Conservation (phyloP, 192 early-diverging fungal genomes). For the Mycoemilia scoparia region DNA sequence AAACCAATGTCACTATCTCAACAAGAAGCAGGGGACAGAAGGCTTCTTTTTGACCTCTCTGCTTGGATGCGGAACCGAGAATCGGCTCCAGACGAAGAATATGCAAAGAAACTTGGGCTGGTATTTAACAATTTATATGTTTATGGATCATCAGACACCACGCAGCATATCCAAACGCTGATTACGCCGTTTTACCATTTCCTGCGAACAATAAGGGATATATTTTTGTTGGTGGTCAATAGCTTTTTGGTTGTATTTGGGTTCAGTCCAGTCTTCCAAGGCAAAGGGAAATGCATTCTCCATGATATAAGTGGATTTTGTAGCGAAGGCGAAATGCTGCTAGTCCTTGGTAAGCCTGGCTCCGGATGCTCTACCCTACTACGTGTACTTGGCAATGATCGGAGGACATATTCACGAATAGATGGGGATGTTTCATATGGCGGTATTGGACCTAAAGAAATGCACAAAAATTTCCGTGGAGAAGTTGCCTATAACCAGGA, state of each 20-base stretch:
- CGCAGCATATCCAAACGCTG: slow-evolving; percentile 19
- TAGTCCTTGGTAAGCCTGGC: slow-evolving; percentile 50
- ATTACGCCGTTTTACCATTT: slow-evolving; percentile 22
- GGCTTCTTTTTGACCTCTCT: slow-evolving; percentile 10
- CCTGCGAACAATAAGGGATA: too few species aligned
- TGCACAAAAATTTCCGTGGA: slow-evolving; percentile 43
- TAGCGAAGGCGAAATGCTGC: slow-evolving; percentile 51
- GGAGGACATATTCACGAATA: slow-evolving; percentile 32
- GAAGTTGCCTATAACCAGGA: slow-evolving; percentile 67
- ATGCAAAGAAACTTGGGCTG: slow-evolving; percentile 27
- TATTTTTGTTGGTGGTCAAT: slow-evolving; percentile 10
- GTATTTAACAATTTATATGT: slow-evolving; percentile 17
- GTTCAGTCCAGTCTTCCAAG: slow-evolving; percentile 1
- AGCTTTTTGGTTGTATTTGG: slow-evolving; percentile 7
- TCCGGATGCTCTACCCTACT: slow-evolving; percentile 49
- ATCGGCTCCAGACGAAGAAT: slow-evolving; percentile 14
- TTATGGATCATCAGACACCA: slow-evolving; percentile 12
- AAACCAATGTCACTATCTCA: slow-evolving; percentile 9
- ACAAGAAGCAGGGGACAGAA: neutral
- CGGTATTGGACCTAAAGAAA: slow-evolving; percentile 38
- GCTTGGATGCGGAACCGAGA: slow-evolving; percentile 15
- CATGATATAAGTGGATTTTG: slow-evolving; percentile 40
- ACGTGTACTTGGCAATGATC: slow-evolving; percentile 39
- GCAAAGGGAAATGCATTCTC: slow-evolving; percentile 21
- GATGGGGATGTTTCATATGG: slow-evolving; percentile 43